phyloP scores from a whole-genome alignment of 495 filamentous ascomycete genomes.

The Astrocystis sublimbata region DNA sequence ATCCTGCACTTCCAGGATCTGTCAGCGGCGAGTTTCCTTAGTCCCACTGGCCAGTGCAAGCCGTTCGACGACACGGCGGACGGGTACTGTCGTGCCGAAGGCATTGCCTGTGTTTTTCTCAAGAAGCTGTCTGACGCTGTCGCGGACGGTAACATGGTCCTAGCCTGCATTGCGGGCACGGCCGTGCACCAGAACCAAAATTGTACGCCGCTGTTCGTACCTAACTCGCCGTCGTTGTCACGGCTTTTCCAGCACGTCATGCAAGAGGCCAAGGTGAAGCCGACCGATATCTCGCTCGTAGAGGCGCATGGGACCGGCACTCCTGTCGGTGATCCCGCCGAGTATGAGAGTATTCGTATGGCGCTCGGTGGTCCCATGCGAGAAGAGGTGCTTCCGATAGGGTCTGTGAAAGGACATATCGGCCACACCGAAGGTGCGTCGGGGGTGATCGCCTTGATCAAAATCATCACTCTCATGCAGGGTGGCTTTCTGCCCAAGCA shows the following conservation, averaged over 20 bases:
- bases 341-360: conserved; percentile 42
- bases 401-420: conserved; percentile 50
- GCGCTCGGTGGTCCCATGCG: conserved; percentile 33
- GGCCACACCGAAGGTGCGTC: conserved; percentile 52
- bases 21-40: conserved; percentile 36
- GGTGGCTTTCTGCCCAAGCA: conserved; percentile 42
- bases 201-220: conserved; percentile 36
- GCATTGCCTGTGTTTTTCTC: conserved; percentile 56
- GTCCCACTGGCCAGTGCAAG: conserved; percentile 44
- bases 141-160: conserved; percentile 60
- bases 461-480: conserved; percentile 50
- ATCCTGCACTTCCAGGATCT: conserved; percentile 26
- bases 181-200: conserved; percentile 50
- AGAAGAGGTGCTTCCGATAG: conserved; percentile 20
- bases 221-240: conserved; percentile 27
- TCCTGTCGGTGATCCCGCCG: conserved; percentile 40
- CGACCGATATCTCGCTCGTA: conserved; percentile 27
- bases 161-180: conserved; percentile 54
- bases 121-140: conserved; percentile 61
- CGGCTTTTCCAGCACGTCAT: conserved; percentile 20
- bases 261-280: conserved; percentile 10
- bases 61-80: conserved; percentile 64
- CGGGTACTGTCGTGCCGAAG: conserved; percentile 66
- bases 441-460: conserved; percentile 44
- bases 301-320: conserved; percentile 48